These are phyloP conservation scores for Phytophthora multivora DNA, from an alignment of 352 stramenopile genomes.

Conservation along the genomic window DNA sequence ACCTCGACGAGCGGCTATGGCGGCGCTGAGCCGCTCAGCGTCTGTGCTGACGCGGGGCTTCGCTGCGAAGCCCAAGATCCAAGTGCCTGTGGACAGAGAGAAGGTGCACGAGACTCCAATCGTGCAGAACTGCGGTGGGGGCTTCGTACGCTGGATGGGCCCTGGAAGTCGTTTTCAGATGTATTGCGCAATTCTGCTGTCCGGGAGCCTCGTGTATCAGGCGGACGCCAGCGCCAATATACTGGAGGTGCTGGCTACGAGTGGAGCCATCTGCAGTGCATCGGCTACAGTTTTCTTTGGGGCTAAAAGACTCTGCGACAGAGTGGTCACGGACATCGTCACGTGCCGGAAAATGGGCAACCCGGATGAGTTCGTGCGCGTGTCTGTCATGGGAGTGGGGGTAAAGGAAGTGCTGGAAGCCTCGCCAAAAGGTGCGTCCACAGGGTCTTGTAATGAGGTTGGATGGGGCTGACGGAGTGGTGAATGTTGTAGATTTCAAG, in stretches of 20 bases:
- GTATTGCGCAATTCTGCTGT: conserved; percentile 73
- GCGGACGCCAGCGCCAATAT: conserved; percentile 57
- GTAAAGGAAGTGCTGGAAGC: conserved; percentile 55
- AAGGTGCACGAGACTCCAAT: conserved; percentile 61
- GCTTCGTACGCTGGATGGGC: conserved; percentile 65
- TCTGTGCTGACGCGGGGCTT: conserved; percentile 13
- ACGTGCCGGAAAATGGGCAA: conserved; percentile 69
- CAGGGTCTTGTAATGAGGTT: not conserved
- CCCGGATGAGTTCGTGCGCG: conserved; percentile 63
- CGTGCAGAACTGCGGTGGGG: conserved; percentile 52
- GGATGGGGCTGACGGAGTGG: conserved; percentile 3
- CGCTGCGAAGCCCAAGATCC: conserved; percentile 28
- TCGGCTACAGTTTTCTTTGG: conserved; percentile 73
- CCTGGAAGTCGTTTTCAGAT: conserved; percentile 68
- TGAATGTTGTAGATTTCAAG: conserved; percentile 52
- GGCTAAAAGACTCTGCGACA: conserved; percentile 71
- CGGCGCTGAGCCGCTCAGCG: not conserved
- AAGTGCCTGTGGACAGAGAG: conserved; percentile 35
- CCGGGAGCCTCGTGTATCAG: conserved; percentile 65
- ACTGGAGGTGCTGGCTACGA: conserved; percentile 47
- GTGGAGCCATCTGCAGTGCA: conserved; percentile 67
- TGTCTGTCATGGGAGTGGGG: conserved; percentile 48
- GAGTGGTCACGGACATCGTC: conserved; percentile 71
- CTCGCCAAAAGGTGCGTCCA: conserved; percentile 46
- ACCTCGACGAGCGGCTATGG: conserved; percentile 5